Evolutionary conservation across 164 flowering plant genomes (phyloP), one percentile per base, ranked within the genome.

Genomic region (Liriodendron chinense): DNA sequence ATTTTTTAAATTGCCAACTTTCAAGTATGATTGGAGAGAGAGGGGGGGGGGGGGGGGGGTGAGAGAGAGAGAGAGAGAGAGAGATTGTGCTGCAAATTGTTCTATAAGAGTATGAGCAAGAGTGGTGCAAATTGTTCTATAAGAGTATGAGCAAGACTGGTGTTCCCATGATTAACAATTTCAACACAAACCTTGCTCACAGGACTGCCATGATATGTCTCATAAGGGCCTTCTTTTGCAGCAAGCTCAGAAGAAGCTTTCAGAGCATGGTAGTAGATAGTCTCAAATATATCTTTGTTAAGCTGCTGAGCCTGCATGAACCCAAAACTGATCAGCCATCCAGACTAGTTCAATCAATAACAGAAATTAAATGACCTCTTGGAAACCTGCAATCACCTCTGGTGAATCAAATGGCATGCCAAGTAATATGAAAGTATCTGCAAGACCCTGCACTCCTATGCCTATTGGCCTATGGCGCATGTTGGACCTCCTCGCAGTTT

Each of bases 391-490:
- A 49, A 25, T 34, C 69, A 96, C 98, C 99, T 94, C 98, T 10
- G 84, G 88, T 1, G 98, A 94, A 76, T 96, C 99, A 92, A 96
- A 96, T 74, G 99, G 78, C 98, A 96, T 91, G 70, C 99, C 99
- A 77, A 96, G 92, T 79, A 96, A 83, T 61, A 96, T 96, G 83
- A 94, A 94, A 28, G 98, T 79, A 79, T 96, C 99, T 23, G 98
- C 99, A 81, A 94, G 97, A 64, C 99, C 98, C 75, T 96, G 98
- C 63, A 96, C 96, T 64, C 99, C 99, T 80, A 96, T 88, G 62
- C 98, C 99, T 83, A 94, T 91, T 23, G 99, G 98, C 76, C 98
- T 89, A 75, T 96, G 98, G 1, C 94, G 83, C 56, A 93, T 50
- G 75, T 96, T 96, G 66, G 98, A 94, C 70, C 79, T 87, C 82